Evolutionary conservation across 106 monocot species (phyloP), one percentile per base, ranked within the genome.

Genomic region (Agapanthus africanus): DNA sequence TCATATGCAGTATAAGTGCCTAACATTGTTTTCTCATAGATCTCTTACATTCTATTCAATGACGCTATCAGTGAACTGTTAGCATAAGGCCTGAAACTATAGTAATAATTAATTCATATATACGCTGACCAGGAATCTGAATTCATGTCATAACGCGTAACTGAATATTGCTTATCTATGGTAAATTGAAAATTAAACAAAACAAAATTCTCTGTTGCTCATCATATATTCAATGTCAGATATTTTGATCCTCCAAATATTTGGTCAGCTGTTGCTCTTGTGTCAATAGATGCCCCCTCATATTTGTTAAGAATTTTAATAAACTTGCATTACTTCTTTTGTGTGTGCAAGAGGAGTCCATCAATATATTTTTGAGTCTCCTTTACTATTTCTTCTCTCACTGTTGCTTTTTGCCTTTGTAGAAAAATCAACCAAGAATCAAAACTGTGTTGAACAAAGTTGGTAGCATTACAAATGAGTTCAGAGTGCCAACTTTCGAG

Each of bases 401-500:
- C 31, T 71, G 54, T 27, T 67, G 61, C 28, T 15, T 66, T 10
- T 37, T 80, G 10, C 62, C 19, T 65, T 49, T 74, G 71, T 80
- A 99, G 99, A 99, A 99, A 80, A 99, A 99, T 81, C 82, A 85
- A 68, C 99, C 99, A 52, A 89, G 77, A 82, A 99, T 99, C 67
- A 77, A 81, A 83, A 99, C 93, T 27, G 84, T 99, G 63, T 90
- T 99, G 39, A 99, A 99, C 68, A 99, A 99, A 73, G 90, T 99
- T 73, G 90, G 99, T 52, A 78, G 80, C 3, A 99, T 99, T 37
- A 83, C 80, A 62, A 99, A 99, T 65, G 99, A 99, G 59, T 99
- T 90, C 34, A 73, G 99, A 54, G 99, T 99, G 30, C 99, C 99
- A 68, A 82, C 65, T 22, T 99, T 99, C 81, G 99, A 99, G 78